Percentiles rank a stretch among this genome's conserved stretches.
Conservation (phyloP, 371 early-diverging fungal species). For the Apophysomyces ossiformis region DNA sequence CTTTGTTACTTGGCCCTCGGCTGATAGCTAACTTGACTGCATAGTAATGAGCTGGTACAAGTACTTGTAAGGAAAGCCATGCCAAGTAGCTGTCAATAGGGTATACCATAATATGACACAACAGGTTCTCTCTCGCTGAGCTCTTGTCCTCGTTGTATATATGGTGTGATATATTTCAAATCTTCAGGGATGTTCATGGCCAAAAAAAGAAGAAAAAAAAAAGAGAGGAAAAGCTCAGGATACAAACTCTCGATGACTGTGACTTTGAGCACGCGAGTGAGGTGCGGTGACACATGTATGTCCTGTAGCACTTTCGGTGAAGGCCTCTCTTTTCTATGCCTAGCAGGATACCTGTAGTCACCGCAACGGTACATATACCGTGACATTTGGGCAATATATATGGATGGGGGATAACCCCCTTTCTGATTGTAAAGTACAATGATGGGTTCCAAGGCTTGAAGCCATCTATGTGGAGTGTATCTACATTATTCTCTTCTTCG, state of each 20-base stretch:
- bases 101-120: slow-evolving; percentile 88
- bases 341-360: no score
- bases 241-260: neutral
- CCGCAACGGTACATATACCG: no score
- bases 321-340: no score
- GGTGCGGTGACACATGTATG: no score
- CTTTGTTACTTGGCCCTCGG: slow-evolving; percentile 59
- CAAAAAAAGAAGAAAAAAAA: neutral
- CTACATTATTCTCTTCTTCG: no score
- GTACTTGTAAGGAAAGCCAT: neutral
- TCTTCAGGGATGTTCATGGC: slow-evolving; percentile 66
- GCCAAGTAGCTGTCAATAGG: neutral
- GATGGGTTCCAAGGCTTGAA: no score
- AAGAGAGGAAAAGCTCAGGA: neutral
- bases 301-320: no score
- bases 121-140: slow-evolving; percentile 79
- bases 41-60: slow-evolving; percentile 79
- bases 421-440: no score
- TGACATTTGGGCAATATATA: no score
- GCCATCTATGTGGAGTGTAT: no score
- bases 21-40: slow-evolving; percentile 84
- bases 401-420: no score
- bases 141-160: slow-evolving; percentile 83
- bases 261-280: no score
- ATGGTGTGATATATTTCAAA: slow-evolving; percentile 77